A percentile compares a stretch with the other conserved stretches of the same genome.
Conservation (phyloP, 768 basidiomycete species). For the Boletus tomentosulus region DNA sequence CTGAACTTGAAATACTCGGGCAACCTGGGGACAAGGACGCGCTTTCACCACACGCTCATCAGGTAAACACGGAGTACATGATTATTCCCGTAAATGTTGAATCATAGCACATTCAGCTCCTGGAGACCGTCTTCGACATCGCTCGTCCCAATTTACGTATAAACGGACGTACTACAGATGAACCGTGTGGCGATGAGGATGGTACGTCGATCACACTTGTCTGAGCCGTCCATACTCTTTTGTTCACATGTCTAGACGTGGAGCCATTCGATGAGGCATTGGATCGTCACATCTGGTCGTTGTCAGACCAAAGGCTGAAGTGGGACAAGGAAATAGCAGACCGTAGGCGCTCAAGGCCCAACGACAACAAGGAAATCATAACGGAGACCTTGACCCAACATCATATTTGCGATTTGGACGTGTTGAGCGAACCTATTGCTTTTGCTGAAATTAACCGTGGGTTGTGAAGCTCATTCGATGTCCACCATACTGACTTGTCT, state of each 20-base stretch:
- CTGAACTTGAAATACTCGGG: slow-evolving; percentile 39
- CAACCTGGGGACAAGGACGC: slow-evolving; percentile 42
- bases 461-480: not conserved
- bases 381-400: slow-evolving; percentile 37
- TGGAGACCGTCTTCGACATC: slow-evolving; percentile 57
- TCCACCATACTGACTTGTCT: slow-evolving; percentile 2
- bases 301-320: slow-evolving; percentile 68
- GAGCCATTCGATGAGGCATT: slow-evolving; percentile 86
- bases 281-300: slow-evolving; percentile 76
- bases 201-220: slow-evolving; percentile 34
- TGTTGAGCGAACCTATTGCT: slow-evolving; percentile 7
- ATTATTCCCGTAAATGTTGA: slow-evolving; percentile 1
- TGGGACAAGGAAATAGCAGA: slow-evolving; percentile 72
- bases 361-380: slow-evolving; percentile 43
- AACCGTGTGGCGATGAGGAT: slow-evolving; percentile 51
- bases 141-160: slow-evolving; percentile 72
- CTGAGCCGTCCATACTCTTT: not conserved
- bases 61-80: slow-evolving; percentile 34
- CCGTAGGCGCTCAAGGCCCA: slow-evolving; percentile 60
- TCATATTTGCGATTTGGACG: slow-evolving; percentile 27
- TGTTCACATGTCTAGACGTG: slow-evolving; percentile 41
- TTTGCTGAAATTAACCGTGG: slow-evolving; percentile 8
- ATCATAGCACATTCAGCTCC: slow-evolving; percentile 39
- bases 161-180: slow-evolving; percentile 74
- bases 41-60: slow-evolving; percentile 46